Base-by-base conservation (phyloP, 2,329 filamentous ascomycete genomes). In the Colletotrichum sp. region DNA sequence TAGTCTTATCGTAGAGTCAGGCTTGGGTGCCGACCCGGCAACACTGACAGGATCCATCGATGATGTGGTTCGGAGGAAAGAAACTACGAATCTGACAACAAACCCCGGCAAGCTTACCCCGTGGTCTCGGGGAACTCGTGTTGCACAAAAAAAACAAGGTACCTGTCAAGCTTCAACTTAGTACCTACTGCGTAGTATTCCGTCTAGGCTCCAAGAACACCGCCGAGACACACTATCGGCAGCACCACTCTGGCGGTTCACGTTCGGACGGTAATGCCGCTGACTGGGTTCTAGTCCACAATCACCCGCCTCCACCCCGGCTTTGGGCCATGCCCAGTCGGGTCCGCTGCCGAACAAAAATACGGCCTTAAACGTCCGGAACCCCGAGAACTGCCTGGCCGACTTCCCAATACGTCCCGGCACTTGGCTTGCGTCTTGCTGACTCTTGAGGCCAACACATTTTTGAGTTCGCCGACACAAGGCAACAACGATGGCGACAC, bases 11-110 rank as follows among this genome's bases (percentile, higher is more conserved):
- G 6, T 30, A 12, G 16, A 18, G 16, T 18, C 26, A 12, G 57
- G 57, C n/a, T 60, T 32, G 57, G 57, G 26, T n/a, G 1, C 9
- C 26, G 30, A 28, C 18, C 26, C 16, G 12, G 57, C 18, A 26
- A 30, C 9, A 36, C 28, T 36, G 60, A 15, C 63, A 28, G n/a
- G 65, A 44, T 18, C 21, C 13, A 24, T 59, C 8, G 28, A 72
- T 18, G 57, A 57, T 76, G 44, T 39, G 13, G 44, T 16, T 55
- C 73, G 73, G 64, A 64, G 32, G 69, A 65, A 76, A 69, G 39
- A 73, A 49, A 44, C 24, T 49, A 21, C 70, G 64, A 76, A 60
- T 73, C 73, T 76, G 73, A 73, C 73, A 76, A 13, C 15, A 28
- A 30, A 34, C 24, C 32, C 30, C n/a, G 34, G 21, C 10, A n/a